Conservation (phyloP, 1,284 basidiomycete genomes). For the Ceratobasidium theobromae region DNA sequence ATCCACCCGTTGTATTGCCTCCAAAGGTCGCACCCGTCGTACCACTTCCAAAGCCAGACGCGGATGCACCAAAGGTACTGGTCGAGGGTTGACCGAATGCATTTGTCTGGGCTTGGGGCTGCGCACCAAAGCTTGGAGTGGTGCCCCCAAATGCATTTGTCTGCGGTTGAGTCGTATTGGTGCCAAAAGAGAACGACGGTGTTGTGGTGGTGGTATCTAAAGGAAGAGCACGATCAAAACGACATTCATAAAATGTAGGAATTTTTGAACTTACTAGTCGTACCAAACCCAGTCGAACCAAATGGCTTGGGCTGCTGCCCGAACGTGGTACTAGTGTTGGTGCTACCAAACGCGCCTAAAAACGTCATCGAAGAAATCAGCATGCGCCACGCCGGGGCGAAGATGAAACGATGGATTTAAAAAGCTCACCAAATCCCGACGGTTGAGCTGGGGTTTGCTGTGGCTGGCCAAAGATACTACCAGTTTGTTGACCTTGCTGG, state of each 20-base stretch:
- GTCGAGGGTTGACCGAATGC: constrained; percentile 38
- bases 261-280: constrained; percentile 50
- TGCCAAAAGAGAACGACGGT: constrained; percentile 21
- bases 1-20: constrained; percentile 40
- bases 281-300: constrained; percentile 58
- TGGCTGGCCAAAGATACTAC: constrained; percentile 36
- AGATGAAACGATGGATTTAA: constrained; percentile 8
- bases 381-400: background rate
- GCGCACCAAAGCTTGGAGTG: constrained; percentile 28
- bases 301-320: constrained; percentile 55
- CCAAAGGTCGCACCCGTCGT: constrained; percentile 42
- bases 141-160: constrained; percentile 27
- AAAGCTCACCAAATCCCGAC: constrained; percentile 32
- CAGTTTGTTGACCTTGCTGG: constrained; percentile 6
- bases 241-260: background rate
- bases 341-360: constrained; percentile 60
- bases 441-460: constrained; percentile 29
- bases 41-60: constrained; percentile 48
- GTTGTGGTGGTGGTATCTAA: constrained; percentile 3
- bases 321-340: constrained; percentile 43
- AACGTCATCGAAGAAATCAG: background rate
- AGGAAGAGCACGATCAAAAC: background rate
- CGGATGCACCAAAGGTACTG: constrained; percentile 42
- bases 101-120: constrained; percentile 30
- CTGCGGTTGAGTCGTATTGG: constrained; percentile 4